Percentiles rank a stretch among this genome's conserved stretches.
Evolutionary conservation across 2,329 filamentous ascomycete genomes (phyloP).

Genomic region (Colletotrichum sidae): DNA sequence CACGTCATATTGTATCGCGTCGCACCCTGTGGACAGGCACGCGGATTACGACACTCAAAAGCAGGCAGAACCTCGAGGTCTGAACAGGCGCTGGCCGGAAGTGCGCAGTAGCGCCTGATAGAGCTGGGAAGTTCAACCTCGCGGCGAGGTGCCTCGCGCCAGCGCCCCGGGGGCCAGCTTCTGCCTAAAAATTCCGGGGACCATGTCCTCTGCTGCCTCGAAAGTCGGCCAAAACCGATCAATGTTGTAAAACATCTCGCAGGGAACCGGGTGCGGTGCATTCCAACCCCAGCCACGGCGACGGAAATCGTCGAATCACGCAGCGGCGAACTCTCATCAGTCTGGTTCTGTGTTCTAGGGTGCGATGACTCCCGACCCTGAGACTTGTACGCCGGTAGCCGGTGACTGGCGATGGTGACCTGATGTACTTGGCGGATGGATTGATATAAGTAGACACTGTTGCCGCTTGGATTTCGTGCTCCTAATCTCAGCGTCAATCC

Average conservation of each 20-base stretch:
- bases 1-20: too few relatives aligned
- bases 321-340: background rate
- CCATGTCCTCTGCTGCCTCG: conserved; percentile 1
- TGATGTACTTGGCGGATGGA: too few relatives aligned
- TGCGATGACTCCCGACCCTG: conserved; percentile 11
- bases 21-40: too few relatives aligned
- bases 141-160: too few relatives aligned
- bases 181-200: conserved; percentile 15
- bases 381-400: too few relatives aligned
- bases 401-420: too few relatives aligned
- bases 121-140: too few relatives aligned
- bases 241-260: conserved; percentile 9
- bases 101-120: background rate
- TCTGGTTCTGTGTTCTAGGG: background rate
- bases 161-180: background rate
- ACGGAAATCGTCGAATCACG: conserved; percentile 1
- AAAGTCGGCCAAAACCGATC: background rate
- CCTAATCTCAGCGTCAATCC: background rate
- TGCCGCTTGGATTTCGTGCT: too few relatives aligned
- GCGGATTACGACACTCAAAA: too few relatives aligned
- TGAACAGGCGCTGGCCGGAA: too few relatives aligned
- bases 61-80: too few relatives aligned
- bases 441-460: too few relatives aligned
- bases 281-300: conserved; percentile 7
- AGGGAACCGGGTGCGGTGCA: background rate